Evolutionary conservation across 345 rosid genomes (phyloP).

Genomic region (Eucalyptus brandiana): DNA sequence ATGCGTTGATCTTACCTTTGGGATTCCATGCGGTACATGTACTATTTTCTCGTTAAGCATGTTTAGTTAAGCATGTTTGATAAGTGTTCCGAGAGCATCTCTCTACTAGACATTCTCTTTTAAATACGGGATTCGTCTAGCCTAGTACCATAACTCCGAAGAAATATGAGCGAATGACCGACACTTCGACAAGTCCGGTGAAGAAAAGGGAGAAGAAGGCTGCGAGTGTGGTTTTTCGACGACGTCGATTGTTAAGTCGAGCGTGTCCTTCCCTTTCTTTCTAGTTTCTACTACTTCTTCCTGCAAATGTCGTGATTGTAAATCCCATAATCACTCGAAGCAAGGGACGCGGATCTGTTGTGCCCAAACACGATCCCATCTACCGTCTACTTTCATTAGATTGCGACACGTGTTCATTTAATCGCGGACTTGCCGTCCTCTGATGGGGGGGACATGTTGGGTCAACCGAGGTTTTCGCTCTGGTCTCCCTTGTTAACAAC

Average conservation of each 20-base stretch:
- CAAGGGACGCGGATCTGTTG: background rate
- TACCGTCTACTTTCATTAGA: background rate
- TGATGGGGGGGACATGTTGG: background rate
- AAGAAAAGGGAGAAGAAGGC: background rate
- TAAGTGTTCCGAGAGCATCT: background rate
- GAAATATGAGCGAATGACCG: background rate
- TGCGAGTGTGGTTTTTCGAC: background rate
- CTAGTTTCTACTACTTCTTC: background rate
- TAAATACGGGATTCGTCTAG: background rate
- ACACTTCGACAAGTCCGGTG: background rate
- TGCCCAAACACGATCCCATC: background rate
- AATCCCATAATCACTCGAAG: background rate
- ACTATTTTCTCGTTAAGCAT: background rate
- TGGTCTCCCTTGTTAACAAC: background rate
- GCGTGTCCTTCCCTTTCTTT: background rate
- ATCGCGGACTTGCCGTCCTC: background rate
- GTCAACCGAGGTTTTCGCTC: background rate
- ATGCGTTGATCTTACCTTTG: background rate
- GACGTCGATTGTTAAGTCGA: background rate
- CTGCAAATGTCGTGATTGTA: background rate
- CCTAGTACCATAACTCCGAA: background rate
- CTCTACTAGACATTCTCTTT: background rate
- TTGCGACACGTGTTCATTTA: background rate
- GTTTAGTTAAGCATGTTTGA: background rate
- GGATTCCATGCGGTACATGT: background rate